A percentile compares a stretch with the other conserved stretches of the same genome.
phyloP scores from a whole-genome alignment of 108 stramenopile genomes.

The Fragilariopsis cylindrus region DNA sequence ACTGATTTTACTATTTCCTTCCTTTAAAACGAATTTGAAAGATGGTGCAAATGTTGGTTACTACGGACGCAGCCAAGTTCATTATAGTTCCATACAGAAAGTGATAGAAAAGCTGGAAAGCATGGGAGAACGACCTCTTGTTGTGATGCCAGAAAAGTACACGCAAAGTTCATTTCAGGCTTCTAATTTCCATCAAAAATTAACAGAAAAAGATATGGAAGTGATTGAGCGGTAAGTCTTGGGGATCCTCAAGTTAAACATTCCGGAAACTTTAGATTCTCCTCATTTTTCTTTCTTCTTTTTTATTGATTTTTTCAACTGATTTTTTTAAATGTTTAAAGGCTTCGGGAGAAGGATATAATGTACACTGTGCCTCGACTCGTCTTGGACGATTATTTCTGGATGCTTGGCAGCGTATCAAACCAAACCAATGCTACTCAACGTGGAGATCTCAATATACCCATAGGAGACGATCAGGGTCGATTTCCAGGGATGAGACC shows the following conservation, averaged over 20 bases:
- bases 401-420: conserved; percentile 82
- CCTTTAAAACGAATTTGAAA: background rate
- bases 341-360: conserved; percentile 28
- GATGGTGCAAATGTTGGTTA: conserved; percentile 84
- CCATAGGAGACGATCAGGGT: conserved; percentile 44
- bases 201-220: conserved; percentile 20
- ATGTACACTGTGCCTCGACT: conserved; percentile 60
- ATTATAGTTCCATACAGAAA: conserved; percentile 54
- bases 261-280: background rate
- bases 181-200: conserved; percentile 9
- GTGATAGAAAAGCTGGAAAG: conserved; percentile 68
- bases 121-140: conserved; percentile 75
- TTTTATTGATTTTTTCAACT: background rate
- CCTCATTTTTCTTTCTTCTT: background rate
- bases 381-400: conserved; percentile 82
- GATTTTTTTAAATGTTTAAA: background rate
- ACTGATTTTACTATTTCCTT: background rate
- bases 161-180: conserved; percentile 1
- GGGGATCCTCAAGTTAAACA: background rate
- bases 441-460: conserved; percentile 46
- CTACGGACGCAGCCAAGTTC: conserved; percentile 63
- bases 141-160: conserved; percentile 82
- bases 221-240: conserved; percentile 36
- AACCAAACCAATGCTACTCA: conserved; percentile 53
- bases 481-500: conserved; percentile 78